A percentile compares a stretch with the other conserved stretches of the same genome.
These are phyloP conservation scores for Candida glucosophila DNA, from an alignment of 1,139 yeast species.

Conservation along the genomic window DNA sequence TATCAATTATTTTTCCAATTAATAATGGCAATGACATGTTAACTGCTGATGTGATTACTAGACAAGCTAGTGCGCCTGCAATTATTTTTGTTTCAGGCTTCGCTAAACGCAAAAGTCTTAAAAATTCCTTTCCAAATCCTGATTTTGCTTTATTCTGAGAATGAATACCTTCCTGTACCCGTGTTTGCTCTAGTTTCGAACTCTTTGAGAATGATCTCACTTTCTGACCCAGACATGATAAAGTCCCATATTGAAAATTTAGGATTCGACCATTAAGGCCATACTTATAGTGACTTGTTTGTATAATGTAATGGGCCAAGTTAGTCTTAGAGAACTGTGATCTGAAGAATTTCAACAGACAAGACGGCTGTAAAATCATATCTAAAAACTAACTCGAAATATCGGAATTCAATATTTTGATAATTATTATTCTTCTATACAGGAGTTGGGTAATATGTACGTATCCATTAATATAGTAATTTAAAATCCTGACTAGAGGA, in stretches of 20 bases:
- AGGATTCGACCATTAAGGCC: too few species aligned
- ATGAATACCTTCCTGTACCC: not conserved
- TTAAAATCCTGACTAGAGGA: constrained; percentile 2
- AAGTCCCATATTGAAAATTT: too few species aligned
- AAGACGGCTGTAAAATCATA: too few species aligned
- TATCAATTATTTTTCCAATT: constrained; percentile 61
- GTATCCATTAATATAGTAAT: constrained; percentile 1
- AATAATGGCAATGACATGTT: constrained; percentile 70
- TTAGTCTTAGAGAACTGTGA: too few species aligned
- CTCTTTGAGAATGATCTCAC: too few species aligned
- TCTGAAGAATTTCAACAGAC: too few species aligned
- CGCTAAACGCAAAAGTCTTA: constrained; percentile 26
- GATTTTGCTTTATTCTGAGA: constrained; percentile 17
- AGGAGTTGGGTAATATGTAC: constrained; percentile 1
- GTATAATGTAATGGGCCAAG: too few species aligned
- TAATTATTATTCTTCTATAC: constrained; percentile 2
- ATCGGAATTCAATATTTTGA: too few species aligned
- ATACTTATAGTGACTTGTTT: too few species aligned
- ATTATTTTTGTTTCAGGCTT: constrained; percentile 28
- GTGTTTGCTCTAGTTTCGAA: not conserved
- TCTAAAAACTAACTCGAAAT: too few species aligned
- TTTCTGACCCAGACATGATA: too few species aligned
- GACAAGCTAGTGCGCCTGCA: constrained; percentile 47
- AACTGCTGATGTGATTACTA: constrained; percentile 44
- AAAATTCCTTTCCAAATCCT: too few species aligned